A percentile compares a stretch with the other conserved stretches of the same genome.
phyloP scores from a whole-genome alignment of 495 filamentous ascomycete genomes.

The Penicillium fimorum region DNA sequence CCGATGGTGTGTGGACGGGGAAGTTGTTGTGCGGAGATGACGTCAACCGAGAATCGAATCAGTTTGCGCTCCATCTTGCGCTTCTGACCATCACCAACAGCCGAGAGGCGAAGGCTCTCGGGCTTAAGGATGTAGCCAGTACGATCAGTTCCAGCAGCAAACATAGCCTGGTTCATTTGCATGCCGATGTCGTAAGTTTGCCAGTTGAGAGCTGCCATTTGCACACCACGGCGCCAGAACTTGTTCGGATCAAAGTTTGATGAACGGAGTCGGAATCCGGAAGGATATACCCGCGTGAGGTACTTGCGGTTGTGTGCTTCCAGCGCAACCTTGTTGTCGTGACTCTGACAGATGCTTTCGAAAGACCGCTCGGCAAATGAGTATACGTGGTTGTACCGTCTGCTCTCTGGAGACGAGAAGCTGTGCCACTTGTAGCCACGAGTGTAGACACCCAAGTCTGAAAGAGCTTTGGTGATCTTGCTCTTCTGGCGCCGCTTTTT shows the following conservation, averaged over 20 bases:
- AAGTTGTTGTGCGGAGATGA: conserved; percentile 92
- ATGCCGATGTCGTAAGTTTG: conserved; percentile 94
- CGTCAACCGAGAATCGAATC: conserved; percentile 77
- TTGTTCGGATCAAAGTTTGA: conserved; percentile 89
- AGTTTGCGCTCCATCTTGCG: conserved; percentile 62
- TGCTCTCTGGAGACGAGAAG: conserved; percentile 72
- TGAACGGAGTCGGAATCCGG: conserved; percentile 72
- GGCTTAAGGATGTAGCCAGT: conserved; percentile 95
- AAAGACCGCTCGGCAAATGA: conserved; percentile 89
- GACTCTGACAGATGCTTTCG: conserved; percentile 67
- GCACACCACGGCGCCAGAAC: conserved; percentile 92
- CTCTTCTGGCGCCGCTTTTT: conserved; percentile 60
- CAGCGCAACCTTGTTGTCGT: conserved; percentile 68
- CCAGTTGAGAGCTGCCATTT: conserved; percentile 97
- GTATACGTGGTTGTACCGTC: conserved; percentile 86
- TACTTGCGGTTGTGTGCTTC: conserved; percentile 87
- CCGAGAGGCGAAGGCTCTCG: conserved; percentile 67
- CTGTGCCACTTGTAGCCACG: conserved; percentile 80
- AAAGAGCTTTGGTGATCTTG: conserved; percentile 82
- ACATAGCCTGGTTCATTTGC: conserved; percentile 98
- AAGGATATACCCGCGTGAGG: conserved; percentile 92
- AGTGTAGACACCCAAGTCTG: conserved; percentile 85
- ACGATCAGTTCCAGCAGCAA: conserved; percentile 82
- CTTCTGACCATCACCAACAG: conserved; percentile 41
- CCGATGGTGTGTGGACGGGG: conserved; percentile 73